These are phyloP conservation scores for Monilinia fructicola DNA, from an alignment of 2,329 filamentous ascomycete genomes.

Conservation along the genomic window DNA sequence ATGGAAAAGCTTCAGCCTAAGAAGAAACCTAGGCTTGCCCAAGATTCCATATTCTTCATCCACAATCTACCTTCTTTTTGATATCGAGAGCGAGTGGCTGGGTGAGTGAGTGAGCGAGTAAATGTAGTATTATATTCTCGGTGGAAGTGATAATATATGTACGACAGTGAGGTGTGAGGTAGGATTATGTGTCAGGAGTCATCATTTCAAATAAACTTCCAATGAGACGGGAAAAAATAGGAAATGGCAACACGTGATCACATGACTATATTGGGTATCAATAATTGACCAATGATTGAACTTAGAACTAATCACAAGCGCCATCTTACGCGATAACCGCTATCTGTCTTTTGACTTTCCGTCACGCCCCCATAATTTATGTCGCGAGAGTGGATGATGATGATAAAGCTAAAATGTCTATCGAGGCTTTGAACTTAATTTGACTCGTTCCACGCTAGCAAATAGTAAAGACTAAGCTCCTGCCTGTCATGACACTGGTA, in stretches of 20 bases:
- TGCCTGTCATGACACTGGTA: slow-evolving; percentile 7
- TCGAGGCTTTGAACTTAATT: background rate
- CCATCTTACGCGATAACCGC: slow-evolving; percentile 24
- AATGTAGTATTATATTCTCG: background rate
- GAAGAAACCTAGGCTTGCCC: background rate
- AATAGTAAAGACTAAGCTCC: background rate
- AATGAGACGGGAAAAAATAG: background rate
- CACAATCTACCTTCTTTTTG: background rate
- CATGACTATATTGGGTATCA: background rate
- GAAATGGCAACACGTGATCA: slow-evolving; percentile 12
- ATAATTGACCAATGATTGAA: slow-evolving; percentile 5
- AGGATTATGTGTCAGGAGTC: slow-evolving; percentile 16
- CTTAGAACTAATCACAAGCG: slow-evolving; percentile 9
- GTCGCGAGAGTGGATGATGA: no score
- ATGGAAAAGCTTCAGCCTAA: slow-evolving; percentile 1
- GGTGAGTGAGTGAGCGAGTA: background rate
- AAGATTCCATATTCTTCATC: background rate
- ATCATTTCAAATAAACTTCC: background rate
- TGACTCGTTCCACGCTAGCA: slow-evolving; percentile 8
- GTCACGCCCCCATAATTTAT: slow-evolving; percentile 7
- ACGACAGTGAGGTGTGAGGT: background rate
- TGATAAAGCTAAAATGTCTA: background rate
- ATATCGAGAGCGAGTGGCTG: background rate
- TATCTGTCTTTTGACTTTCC: slow-evolving; percentile 13
- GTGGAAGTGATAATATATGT: background rate